Percentiles rank a stretch among this genome's conserved stretches.
Evolutionary conservation across 345 rosid species (phyloP).

Genomic region (Citrus reticulata): DNA sequence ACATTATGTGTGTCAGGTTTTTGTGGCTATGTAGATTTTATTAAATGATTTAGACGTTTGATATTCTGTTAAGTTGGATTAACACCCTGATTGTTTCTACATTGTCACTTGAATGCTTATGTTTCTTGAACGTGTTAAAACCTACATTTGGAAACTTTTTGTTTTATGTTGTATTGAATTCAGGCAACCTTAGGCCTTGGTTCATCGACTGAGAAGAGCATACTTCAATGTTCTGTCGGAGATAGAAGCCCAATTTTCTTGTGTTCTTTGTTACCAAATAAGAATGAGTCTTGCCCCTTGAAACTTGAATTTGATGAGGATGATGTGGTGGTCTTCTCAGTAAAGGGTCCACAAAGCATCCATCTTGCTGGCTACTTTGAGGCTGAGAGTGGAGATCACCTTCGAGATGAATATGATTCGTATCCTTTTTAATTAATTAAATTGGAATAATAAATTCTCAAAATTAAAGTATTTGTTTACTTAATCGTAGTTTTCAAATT

Average conservation of each 20-base stretch:
- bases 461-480: neutral
- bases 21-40: neutral
- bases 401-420: conserved; percentile 59
- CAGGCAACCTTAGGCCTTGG: conserved; percentile 95
- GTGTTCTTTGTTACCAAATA: conserved; percentile 76
- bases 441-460: neutral
- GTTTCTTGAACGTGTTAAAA: neutral
- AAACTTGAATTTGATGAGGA: conserved; percentile 70
- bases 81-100: neutral
- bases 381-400: conserved; percentile 42
- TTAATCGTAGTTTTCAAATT: neutral
- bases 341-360: conserved; percentile 70
- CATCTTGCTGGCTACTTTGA: conserved; percentile 83
- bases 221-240: conserved; percentile 71
- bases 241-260: conserved; percentile 57
- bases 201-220: conserved; percentile 49
- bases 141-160: neutral
- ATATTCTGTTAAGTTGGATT: neutral
- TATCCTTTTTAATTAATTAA: conserved; percentile 50
- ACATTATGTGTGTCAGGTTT: neutral
- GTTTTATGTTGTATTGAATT: conserved; percentile 9
- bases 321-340: conserved; percentile 68
- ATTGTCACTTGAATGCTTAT: neutral
- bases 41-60: neutral
- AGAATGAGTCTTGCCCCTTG: conserved; percentile 62